Evolutionary conservation across 495 filamentous ascomycete genomes (phyloP).

Genomic region (Daldinia bambusicola): DNA sequence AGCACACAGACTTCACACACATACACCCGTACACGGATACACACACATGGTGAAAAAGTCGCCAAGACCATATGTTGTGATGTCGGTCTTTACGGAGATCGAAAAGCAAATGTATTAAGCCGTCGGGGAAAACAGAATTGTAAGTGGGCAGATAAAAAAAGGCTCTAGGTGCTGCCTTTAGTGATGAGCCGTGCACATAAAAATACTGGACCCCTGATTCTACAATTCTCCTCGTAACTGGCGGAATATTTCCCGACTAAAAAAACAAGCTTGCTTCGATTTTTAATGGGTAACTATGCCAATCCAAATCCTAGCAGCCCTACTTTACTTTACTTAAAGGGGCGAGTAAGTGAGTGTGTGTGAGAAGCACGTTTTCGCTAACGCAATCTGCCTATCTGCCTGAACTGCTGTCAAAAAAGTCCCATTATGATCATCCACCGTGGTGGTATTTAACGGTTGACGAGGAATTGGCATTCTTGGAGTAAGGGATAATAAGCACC

Average conservation of each 20-base stretch:
- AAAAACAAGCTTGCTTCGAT: neutral
- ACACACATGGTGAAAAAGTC: too few species aligned
- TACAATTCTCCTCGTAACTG: constrained; percentile 16
- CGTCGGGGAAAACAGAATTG: constrained; percentile 4
- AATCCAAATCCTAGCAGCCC: constrained; percentile 1
- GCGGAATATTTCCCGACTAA: constrained; percentile 18
- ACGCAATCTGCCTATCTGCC: neutral
- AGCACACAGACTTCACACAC: too few species aligned
- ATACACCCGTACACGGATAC: too few species aligned
- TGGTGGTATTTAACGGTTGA: too few species aligned
- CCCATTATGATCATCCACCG: too few species aligned
- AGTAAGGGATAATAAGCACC: too few species aligned
- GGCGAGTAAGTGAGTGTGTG: too few species aligned
- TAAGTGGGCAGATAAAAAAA: constrained; percentile 4
- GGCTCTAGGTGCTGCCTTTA: neutral
- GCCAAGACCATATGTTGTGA: neutral
- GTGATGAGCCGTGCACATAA: constrained; percentile 37
- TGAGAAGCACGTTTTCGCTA: neutral
- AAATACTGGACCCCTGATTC: constrained; percentile 28
- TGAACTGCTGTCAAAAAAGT: neutral
- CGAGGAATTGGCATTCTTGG: too few species aligned
- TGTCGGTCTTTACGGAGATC: neutral
- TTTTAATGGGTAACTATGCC: neutral
- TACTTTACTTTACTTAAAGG: neutral
- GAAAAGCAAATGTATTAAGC: neutral